Percentiles rank a stretch among this genome's conserved stretches.
Conservation (phyloP, 495 filamentous ascomycete species). For the Lasiosphaeria ovina region DNA sequence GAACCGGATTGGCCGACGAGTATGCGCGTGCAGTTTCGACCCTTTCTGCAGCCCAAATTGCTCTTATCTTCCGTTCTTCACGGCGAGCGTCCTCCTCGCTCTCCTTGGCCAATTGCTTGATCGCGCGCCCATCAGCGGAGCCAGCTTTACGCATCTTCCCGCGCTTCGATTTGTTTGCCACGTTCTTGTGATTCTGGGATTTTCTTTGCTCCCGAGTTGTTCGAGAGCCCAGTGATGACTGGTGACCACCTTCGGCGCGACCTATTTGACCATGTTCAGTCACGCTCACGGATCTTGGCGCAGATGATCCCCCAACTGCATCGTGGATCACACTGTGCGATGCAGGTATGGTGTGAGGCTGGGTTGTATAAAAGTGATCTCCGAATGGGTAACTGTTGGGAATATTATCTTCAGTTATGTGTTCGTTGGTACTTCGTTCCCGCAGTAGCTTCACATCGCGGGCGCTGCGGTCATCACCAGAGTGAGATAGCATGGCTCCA, state of each 20-base stretch:
- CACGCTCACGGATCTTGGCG: too few relatives aligned
- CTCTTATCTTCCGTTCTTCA: constrained; percentile 27
- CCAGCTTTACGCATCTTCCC: constrained; percentile 8
- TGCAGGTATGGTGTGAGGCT: too few relatives aligned
- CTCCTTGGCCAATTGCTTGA: constrained; percentile 27
- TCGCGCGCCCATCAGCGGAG: constrained; percentile 4
- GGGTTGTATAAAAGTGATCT: too few relatives aligned
- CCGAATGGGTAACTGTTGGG: too few relatives aligned
- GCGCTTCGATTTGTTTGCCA: constrained; percentile 11
- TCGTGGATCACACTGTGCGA: too few relatives aligned
- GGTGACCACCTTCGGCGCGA: not conserved
- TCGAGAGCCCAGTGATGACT: constrained; percentile 12
- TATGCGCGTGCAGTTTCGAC: constrained; percentile 17
- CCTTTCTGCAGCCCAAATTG: constrained; percentile 34
- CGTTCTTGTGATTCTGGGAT: constrained; percentile 10
- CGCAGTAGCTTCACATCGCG: not conserved
- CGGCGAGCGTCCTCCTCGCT: constrained; percentile 28
- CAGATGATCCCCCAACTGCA: too few relatives aligned
- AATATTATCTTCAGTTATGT: too few relatives aligned
- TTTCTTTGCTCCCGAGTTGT: constrained; percentile 4
- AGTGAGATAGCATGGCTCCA: not conserved
- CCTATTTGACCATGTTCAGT: constrained; percentile 10
- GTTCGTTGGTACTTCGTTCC: not conserved
- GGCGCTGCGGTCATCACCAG: not conserved
- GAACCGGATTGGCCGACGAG: constrained; percentile 7